A percentile compares a stretch with the other conserved stretches of the same genome.
Evolutionary conservation across 2,329 filamentous ascomycete genomes (phyloP).

Genomic region (Rhytidhysteron rufulum): DNA sequence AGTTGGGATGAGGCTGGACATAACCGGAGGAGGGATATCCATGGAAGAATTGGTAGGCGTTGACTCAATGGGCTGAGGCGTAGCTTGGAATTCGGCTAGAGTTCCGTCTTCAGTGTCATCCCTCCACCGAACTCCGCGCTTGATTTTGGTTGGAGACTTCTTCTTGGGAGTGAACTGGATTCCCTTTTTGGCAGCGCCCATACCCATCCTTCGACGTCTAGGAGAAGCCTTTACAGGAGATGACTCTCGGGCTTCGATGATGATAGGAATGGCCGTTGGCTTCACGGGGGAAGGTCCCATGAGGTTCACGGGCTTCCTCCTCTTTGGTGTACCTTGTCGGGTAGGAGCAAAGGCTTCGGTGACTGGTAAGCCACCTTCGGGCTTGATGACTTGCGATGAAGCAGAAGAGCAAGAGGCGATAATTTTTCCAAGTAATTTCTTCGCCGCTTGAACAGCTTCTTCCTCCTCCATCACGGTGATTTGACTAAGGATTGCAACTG

Average conservation of each 20-base stretch:
- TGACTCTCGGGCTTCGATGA: constrained; percentile 36
- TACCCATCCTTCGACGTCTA: constrained; percentile 65
- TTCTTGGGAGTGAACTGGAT: constrained; percentile 78
- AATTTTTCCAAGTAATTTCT: constrained; percentile 70
- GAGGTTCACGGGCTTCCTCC: constrained; percentile 52
- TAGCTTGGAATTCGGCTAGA: constrained; percentile 87
- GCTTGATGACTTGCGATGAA: constrained; percentile 81
- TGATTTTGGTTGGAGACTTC: constrained; percentile 59
- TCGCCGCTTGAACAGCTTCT: constrained; percentile 77
- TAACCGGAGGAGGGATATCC: constrained; percentile 53
- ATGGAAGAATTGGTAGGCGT: constrained; percentile 56
- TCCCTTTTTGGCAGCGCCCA: constrained; percentile 61
- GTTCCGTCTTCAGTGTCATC: constrained; percentile 85
- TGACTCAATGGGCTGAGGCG: constrained; percentile 66
- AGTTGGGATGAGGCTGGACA: constrained; percentile 36
- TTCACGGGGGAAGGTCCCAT: constrained; percentile 48
- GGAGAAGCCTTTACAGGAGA: constrained; percentile 76
- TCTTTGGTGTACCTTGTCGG: constrained; percentile 72
- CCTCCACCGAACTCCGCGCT: constrained; percentile 84
- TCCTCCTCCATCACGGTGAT: constrained; percentile 79
- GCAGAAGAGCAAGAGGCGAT: constrained; percentile 72
- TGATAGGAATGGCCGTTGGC: constrained; percentile 25
- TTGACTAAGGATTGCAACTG: constrained; percentile 75
- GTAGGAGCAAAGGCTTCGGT: constrained; percentile 66
- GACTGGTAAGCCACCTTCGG: constrained; percentile 66